Conservation (phyloP, 139 green algal genomes). For the Trebouxia sp. region DNA sequence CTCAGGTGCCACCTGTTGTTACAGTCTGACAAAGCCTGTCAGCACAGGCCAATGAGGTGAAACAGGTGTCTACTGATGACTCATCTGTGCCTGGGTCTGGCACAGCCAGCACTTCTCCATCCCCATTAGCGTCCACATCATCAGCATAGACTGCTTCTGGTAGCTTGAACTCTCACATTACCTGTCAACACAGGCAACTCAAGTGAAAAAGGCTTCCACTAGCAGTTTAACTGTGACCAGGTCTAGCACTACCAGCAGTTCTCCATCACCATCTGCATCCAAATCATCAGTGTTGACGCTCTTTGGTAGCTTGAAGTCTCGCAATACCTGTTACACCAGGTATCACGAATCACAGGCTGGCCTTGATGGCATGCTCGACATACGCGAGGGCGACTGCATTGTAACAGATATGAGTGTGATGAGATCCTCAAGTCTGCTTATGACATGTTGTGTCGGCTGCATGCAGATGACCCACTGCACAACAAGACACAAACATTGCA, state of each 20-base stretch:
- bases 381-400: too few species aligned
- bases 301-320: slow-evolving; percentile 76
- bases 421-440: too few species aligned
- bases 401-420: too few species aligned
- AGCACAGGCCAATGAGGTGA: too few species aligned
- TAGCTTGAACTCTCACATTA: slow-evolving; percentile 77
- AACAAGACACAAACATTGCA: too few species aligned
- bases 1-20: too few species aligned
- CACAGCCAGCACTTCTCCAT: slow-evolving; percentile 93
- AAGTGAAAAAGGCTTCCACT: too few species aligned
- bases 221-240: too few species aligned
- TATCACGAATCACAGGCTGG: too few species aligned
- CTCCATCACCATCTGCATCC: slow-evolving; percentile 79
- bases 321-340: slow-evolving; percentile 49
- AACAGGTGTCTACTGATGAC: slow-evolving; percentile 65
- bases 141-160: slow-evolving; percentile 50
- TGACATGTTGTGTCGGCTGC: too few species aligned
- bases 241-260: slow-evolving; percentile 94
- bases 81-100: slow-evolving; percentile 79
- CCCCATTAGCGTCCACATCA: slow-evolving; percentile 73
- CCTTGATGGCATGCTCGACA: too few species aligned
- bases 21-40: not conserved
- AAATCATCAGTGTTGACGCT: slow-evolving; percentile 54
- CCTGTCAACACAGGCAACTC: slow-evolving; percentile 31
- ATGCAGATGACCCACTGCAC: too few species aligned